Evolutionary conservation across 176 grass and related monocot genomes (phyloP).

Genomic region (Elymus sibiricus): DNA sequence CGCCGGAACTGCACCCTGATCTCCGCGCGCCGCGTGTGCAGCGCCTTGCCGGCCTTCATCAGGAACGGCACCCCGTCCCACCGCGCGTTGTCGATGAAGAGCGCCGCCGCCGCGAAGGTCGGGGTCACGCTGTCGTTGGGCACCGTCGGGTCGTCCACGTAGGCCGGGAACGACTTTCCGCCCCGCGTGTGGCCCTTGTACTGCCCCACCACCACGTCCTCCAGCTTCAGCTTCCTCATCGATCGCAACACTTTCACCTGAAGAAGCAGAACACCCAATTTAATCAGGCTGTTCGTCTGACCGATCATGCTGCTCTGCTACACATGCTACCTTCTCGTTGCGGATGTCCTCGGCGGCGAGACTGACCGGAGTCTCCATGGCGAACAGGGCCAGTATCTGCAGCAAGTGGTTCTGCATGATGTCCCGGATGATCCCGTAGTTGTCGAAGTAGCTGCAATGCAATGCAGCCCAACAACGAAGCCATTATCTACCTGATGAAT

Average conservation of each 20-base stretch:
- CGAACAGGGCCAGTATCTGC: constrained; percentile 92
- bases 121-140: constrained; percentile 78
- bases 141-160: constrained; percentile 79
- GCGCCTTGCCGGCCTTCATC: constrained; percentile 95
- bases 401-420: constrained; percentile 99
- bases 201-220: constrained; percentile 90
- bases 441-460: constrained; percentile 82
- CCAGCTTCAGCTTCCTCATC: constrained; percentile 68
- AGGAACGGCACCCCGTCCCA: constrained; percentile 97
- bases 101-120: constrained; percentile 83
- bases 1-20: constrained; percentile 94
- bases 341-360: constrained; percentile 90
- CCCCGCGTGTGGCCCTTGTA: constrained; percentile 79
- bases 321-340: constrained; percentile 64
- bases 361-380: constrained; percentile 96
- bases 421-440: constrained; percentile 92
- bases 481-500: background rate
- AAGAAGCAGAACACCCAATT: background rate
- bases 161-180: constrained; percentile 62
- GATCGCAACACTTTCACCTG: constrained; percentile 88
- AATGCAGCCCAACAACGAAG: background rate
- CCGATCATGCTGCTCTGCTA: background rate
- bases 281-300: background rate
- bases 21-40: constrained; percentile 69
- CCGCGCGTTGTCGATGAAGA: constrained; percentile 96